Conservation (phyloP, 345 rosid species). For the Garcia nutans region DNA sequence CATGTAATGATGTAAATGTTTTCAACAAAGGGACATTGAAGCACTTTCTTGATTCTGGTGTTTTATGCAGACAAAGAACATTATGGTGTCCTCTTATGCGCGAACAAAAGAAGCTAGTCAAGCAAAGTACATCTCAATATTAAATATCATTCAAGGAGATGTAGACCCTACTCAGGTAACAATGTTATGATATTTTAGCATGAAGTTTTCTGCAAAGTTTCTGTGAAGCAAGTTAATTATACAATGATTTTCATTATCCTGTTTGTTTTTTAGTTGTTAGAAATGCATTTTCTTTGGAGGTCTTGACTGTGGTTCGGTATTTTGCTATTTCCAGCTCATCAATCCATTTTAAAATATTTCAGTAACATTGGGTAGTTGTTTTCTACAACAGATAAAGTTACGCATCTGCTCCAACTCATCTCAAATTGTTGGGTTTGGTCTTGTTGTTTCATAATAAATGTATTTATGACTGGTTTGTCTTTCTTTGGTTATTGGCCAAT, state of each 20-base stretch:
- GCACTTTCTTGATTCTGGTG: conserved; percentile 13
- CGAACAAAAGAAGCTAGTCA: conserved; percentile 98
- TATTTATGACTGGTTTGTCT: too few relatives aligned
- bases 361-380: background rate
- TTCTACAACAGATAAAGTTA: background rate
- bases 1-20: background rate
- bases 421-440: conserved; percentile 1
- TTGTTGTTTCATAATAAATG: background rate
- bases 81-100: conserved; percentile 97
- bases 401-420: background rate
- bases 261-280: background rate
- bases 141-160: conserved; percentile 98
- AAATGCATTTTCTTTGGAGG: background rate
- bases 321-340: background rate
- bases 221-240: background rate
- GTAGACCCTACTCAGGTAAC: conserved; percentile 98
- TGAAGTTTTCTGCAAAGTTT: background rate
- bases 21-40: conserved; percentile 2
- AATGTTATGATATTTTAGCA: background rate
- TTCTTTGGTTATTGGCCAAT: background rate
- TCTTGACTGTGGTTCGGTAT: background rate
- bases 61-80: conserved; percentile 73
- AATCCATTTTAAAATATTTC: background rate
- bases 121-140: conserved; percentile 92
- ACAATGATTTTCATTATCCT: background rate